These are phyloP conservation scores for Mortierella sp. DNA, from an alignment of 371 early-diverging fungal genomes.

Conservation along the genomic window DNA sequence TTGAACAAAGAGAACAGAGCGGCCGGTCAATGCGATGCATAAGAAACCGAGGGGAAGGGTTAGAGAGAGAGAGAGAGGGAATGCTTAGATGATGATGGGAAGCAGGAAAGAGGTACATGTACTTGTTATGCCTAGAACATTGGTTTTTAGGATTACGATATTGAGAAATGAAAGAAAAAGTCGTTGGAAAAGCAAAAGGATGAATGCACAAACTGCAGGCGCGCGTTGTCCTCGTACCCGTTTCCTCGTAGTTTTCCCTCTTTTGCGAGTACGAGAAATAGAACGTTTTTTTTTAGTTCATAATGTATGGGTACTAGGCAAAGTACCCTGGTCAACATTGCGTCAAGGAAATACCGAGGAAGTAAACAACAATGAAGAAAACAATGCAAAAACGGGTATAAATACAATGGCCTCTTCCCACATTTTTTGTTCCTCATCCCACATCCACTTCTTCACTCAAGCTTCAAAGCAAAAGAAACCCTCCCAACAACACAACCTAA, in stretches of 20 bases:
- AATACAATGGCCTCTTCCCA: not conserved
- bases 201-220: not conserved
- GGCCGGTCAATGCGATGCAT: not conserved
- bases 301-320: not conserved
- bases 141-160: not conserved
- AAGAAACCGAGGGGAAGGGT: not conserved
- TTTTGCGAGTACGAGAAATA: not conserved
- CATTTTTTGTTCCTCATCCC: not conserved
- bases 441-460: not conserved
- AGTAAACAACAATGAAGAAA: not conserved
- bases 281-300: not conserved
- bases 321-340: not conserved
- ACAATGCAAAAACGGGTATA: not conserved
- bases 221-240: constrained; percentile 1
- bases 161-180: not conserved
- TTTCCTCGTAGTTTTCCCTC: not conserved
- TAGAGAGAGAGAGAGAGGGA: not conserved
- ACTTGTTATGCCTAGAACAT: not conserved
- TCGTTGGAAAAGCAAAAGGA: not conserved
- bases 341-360: not conserved
- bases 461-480: not conserved
- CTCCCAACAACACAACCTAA: not conserved
- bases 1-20: not conserved
- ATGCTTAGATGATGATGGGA: not conserved
- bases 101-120: not conserved